Conservation (phyloP, 768 basidiomycete species). For the Hirschioporus abietinus region DNA sequence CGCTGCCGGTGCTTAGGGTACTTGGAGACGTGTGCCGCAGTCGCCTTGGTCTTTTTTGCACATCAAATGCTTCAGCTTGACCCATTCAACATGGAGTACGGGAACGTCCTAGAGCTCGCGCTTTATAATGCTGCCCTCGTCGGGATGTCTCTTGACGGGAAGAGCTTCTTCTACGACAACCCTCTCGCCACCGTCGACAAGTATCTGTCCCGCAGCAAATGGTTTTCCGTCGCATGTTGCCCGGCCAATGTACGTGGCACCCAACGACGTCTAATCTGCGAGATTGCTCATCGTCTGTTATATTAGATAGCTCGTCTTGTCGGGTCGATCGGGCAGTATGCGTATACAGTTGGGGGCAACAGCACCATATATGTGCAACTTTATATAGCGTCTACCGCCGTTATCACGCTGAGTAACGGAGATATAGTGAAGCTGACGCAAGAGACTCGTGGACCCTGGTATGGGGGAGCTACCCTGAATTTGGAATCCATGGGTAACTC, state of each 20-base stretch:
- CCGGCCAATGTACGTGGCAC: constrained; percentile 17
- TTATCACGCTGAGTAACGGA: constrained; percentile 7
- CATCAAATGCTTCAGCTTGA: constrained; percentile 17
- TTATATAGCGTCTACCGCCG: constrained; percentile 12
- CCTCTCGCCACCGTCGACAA: constrained; percentile 17
- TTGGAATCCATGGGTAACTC: constrained; percentile 1
- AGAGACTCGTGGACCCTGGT: constrained; percentile 13
- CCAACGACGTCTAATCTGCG: too few relatives aligned
- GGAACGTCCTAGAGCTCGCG: constrained; percentile 15
- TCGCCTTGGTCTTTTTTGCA: constrained; percentile 17
- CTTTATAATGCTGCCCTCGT: constrained; percentile 19
- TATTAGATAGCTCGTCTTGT: constrained; percentile 14
- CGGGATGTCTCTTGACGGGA: constrained; percentile 17
- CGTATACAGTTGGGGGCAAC: constrained; percentile 11
- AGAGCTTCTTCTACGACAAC: constrained; percentile 20
- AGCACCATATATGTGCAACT: constrained; percentile 14
- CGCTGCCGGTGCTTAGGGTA: constrained; percentile 11
- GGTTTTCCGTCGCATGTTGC: constrained; percentile 20
- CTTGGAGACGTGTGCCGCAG: constrained; percentile 18
- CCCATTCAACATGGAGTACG: constrained; percentile 11
- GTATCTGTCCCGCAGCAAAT: constrained; percentile 12
- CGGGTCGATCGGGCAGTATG: constrained; percentile 15
- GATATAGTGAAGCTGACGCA: constrained; percentile 8
- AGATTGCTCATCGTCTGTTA: not conserved
- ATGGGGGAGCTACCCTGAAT: constrained; percentile 9